phyloP scores from a whole-genome alignment of 176 grass and related monocot species.

The Eragrostis curvula region DNA sequence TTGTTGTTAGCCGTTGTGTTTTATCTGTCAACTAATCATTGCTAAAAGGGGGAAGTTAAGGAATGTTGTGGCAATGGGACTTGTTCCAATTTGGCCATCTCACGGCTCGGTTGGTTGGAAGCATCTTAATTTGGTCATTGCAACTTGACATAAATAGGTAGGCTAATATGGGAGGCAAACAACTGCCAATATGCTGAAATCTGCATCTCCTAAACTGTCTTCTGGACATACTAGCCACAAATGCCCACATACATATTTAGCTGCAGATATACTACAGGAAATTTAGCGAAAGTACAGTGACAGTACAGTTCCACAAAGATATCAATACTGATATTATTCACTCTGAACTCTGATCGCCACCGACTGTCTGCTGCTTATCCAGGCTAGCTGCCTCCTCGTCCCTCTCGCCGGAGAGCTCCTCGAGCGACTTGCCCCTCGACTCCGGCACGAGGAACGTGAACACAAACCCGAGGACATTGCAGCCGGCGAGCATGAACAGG shows the following conservation, averaged over 20 bases:
- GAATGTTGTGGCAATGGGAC: no score
- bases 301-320: no score
- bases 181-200: neutral
- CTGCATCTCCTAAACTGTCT: neutral
- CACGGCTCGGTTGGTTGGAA: neutral
- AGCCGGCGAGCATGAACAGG: constrained; percentile 53
- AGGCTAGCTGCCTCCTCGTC: constrained; percentile 16
- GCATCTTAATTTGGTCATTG: neutral
- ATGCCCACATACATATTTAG: no score
- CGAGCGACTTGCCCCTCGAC: constrained; percentile 61
- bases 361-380: constrained; percentile 30
- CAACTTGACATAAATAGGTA: neutral
- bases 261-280: no score
- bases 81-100: no score
- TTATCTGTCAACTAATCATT: no score
- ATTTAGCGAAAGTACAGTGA: neutral
- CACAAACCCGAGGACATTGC: constrained; percentile 46
- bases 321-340: neutral
- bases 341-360: neutral
- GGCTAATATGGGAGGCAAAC: neutral
- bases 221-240: no score
- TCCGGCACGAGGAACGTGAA: constrained; percentile 68
- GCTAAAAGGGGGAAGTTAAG: no score
- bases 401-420: constrained; percentile 67
- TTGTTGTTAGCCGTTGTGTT: no score